A percentile compares a stretch with the other conserved stretches of the same genome.
Conservation (phyloP, 2,329 filamentous ascomycete genomes). For the Teratosphaeria destructans region DNA sequence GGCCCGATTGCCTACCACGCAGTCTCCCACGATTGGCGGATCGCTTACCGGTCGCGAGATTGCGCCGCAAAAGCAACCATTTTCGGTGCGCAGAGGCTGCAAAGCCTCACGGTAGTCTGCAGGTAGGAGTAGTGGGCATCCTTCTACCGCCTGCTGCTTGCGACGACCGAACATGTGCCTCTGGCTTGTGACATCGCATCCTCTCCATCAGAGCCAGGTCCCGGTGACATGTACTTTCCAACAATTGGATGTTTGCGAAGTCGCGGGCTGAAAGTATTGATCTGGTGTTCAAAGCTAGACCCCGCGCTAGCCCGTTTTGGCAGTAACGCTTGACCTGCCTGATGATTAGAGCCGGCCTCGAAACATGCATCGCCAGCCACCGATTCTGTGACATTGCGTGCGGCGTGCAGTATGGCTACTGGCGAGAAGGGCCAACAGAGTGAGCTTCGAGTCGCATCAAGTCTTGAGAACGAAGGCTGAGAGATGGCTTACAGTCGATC, state of each 20-base stretch:
- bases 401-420: constrained; percentile 4
- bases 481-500: constrained; percentile 41
- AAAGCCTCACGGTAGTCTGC: background rate
- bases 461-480: constrained; percentile 1
- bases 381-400: background rate
- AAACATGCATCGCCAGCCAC: background rate
- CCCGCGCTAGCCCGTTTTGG: background rate
- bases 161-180: background rate
- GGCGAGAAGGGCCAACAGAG: constrained; percentile 16
- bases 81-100: background rate
- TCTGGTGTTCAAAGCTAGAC: background rate
- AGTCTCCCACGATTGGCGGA: background rate
- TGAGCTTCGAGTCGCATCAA: constrained; percentile 4
- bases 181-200: too few relatives aligned
- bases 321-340: background rate
- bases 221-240: too few relatives aligned
- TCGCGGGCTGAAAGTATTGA: too few relatives aligned
- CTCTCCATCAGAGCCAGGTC: too few relatives aligned
- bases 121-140: too few relatives aligned
- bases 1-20: background rate
- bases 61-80: background rate
- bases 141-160: background rate
- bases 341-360: background rate
- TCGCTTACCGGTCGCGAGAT: background rate
- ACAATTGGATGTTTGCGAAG: background rate